A percentile compares a stretch with the other conserved stretches of the same genome.
phyloP scores from a whole-genome alignment of 306 rosid genomes.

The Casuarina cunninghamiana region DNA sequence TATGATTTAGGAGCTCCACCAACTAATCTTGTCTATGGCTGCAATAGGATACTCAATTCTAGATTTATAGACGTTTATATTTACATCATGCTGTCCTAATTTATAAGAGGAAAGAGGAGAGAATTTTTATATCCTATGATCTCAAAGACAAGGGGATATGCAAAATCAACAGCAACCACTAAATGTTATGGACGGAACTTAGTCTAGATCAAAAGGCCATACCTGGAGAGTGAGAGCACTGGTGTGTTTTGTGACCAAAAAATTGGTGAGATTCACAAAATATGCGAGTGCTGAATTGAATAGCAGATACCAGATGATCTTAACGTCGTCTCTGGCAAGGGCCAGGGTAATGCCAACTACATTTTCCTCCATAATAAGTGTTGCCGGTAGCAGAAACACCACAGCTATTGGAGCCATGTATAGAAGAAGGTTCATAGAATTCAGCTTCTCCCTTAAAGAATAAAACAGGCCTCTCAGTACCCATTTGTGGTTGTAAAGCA shows the following conservation, averaged over 20 bases:
- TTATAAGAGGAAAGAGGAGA: background rate
- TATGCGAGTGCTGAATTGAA: constrained; percentile 93
- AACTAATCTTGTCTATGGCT: background rate
- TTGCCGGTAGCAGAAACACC: constrained; percentile 96
- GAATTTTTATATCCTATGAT: constrained; percentile 1
- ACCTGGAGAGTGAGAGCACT: constrained; percentile 99
- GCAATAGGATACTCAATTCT: background rate
- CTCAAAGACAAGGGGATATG: constrained; percentile 12
- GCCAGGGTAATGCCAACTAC: constrained; percentile 97
- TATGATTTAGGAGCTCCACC: background rate
- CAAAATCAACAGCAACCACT: background rate
- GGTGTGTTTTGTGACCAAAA: constrained; percentile 97
- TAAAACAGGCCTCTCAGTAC: constrained; percentile 32
- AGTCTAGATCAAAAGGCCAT: constrained; percentile 28
- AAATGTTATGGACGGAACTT: background rate
- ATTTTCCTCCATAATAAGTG: constrained; percentile 94
- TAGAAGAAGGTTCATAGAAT: constrained; percentile 97
- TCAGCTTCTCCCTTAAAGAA: constrained; percentile 89
- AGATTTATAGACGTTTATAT: background rate
- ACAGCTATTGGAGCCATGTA: constrained; percentile 99
- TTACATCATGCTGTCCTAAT: background rate
- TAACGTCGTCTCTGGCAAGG: constrained; percentile 91
- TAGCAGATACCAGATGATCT: constrained; percentile 95
- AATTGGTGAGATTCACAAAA: constrained; percentile 95
- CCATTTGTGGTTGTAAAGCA: background rate